A percentile compares a stretch with the other conserved stretches of the same genome.
Conservation (phyloP, 2,329 filamentous ascomycete genomes). For the Diplodia scrobiculata region DNA sequence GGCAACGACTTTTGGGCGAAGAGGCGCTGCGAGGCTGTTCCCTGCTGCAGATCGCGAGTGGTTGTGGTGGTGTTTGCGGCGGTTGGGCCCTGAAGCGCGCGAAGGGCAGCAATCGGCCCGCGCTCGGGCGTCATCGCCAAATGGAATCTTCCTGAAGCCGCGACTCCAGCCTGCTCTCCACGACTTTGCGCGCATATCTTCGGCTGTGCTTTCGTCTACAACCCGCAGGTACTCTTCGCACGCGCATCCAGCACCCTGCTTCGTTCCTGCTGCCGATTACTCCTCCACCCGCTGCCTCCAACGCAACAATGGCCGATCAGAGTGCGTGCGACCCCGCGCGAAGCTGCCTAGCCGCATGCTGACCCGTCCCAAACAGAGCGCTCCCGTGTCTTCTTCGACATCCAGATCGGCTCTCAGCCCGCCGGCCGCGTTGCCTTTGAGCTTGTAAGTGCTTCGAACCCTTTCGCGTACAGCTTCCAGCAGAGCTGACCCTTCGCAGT, state of each 20-base stretch:
- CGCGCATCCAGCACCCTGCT: too few relatives aligned
- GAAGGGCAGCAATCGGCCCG: slow-evolving; percentile 3
- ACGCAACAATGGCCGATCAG: slow-evolving; percentile 24
- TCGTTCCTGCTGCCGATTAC: background rate
- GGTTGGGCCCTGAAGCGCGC: slow-evolving; percentile 2
- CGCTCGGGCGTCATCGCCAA: slow-evolving; percentile 13
- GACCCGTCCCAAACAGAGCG: slow-evolving; percentile 53
- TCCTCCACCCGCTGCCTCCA: background rate
- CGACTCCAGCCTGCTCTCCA: slow-evolving; percentile 24
- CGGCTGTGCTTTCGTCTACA: background rate
- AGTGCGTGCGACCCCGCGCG: slow-evolving; percentile 15
- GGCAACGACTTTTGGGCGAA: background rate
- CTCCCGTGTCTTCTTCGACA: slow-evolving; percentile 89
- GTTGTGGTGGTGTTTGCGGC: slow-evolving; percentile 19
- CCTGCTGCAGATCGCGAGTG: background rate
- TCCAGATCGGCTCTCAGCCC: slow-evolving; percentile 73
- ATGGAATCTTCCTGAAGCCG: slow-evolving; percentile 29
- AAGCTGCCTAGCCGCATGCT: background rate
- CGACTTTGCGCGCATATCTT: slow-evolving; percentile 18
- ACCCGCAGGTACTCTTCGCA: background rate
- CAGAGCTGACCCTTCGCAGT: slow-evolving; percentile 37
- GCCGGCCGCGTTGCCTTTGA: slow-evolving; percentile 84
- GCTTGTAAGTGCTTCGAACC: slow-evolving; percentile 58
- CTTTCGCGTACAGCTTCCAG: background rate
- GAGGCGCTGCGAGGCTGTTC: background rate